These are phyloP conservation scores for Candida wancherniae DNA, from an alignment of 805 yeast genomes.

Conservation along the genomic window DNA sequence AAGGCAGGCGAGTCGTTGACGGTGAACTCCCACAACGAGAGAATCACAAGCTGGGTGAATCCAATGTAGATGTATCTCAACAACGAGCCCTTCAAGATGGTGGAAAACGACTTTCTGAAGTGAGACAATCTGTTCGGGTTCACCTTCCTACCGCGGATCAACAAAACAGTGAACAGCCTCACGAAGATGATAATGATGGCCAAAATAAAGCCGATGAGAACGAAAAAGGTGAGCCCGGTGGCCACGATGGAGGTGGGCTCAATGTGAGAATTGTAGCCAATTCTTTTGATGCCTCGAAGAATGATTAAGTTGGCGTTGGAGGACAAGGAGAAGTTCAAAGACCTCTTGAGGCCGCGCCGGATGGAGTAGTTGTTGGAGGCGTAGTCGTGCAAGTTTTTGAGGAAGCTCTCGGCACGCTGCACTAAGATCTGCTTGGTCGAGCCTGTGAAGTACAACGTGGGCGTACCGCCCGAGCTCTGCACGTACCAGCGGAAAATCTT, in stretches of 20 bases:
- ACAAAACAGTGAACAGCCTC: constrained; percentile 47
- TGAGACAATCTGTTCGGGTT: constrained; percentile 43
- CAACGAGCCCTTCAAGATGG: constrained; percentile 70
- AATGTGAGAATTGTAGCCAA: constrained; percentile 70
- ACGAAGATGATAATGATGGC: constrained; percentile 54
- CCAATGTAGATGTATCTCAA: constrained; percentile 80
- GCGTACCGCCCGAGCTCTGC: constrained; percentile 85
- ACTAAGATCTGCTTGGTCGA: constrained; percentile 64
- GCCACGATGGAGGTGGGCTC: constrained; percentile 80
- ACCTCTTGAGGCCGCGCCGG: constrained; percentile 19
- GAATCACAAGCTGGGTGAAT: constrained; percentile 71
- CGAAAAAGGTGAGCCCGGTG: constrained; percentile 84
- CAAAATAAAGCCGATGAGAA: constrained; percentile 69
- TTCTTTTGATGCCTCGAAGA: constrained; percentile 80
- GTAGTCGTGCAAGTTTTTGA: constrained; percentile 21
- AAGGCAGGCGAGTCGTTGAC: constrained; percentile 83
- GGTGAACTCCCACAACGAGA: constrained; percentile 86
- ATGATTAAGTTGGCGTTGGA: constrained; percentile 60
- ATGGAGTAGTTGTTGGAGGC: constrained; percentile 13
- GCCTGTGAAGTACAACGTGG: constrained; percentile 60
- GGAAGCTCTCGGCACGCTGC: constrained; percentile 53
- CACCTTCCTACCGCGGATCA: constrained; percentile 46
- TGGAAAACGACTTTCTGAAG: constrained; percentile 52
- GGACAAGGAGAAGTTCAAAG: constrained; percentile 33
- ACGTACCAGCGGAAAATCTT: constrained; percentile 78